phyloP scores from a whole-genome alignment of 78 protist genomes.

The slime mould (Dictyostelium discoideum) region DNA sequence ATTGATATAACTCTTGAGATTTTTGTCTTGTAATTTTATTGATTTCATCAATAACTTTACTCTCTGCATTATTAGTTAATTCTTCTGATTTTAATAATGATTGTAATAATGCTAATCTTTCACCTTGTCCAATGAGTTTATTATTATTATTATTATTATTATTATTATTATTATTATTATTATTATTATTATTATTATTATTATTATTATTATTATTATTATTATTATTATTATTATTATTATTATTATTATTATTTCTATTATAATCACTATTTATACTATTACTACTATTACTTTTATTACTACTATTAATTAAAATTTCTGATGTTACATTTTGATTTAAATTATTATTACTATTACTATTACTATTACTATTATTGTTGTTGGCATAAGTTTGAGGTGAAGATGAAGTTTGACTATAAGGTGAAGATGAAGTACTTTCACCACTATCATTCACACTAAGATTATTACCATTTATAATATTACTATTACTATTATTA shows the following conservation, averaged over 20 bases:
- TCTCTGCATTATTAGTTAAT: slow-evolving; percentile 58
- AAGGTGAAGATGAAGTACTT: not conserved
- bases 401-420: not conserved
- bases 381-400: not conserved
- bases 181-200: not conserved
- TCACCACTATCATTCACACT: not conserved
- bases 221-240: not conserved
- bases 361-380: not conserved
- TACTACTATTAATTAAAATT: not conserved
- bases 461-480: not conserved
- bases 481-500: not conserved
- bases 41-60: slow-evolving; percentile 59
- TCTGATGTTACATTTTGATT: no score
- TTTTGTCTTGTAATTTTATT: slow-evolving; percentile 34
- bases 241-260: not conserved
- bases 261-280: no score
- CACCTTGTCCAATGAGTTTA: slow-evolving; percentile 41
- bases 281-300: not conserved
- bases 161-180: not conserved
- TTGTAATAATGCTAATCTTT: slow-evolving; percentile 65
- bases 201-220: not conserved
- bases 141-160: not conserved
- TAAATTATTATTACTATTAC: no score
- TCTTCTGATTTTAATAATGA: slow-evolving; percentile 65
- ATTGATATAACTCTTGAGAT: slow-evolving; percentile 65